Base-by-base conservation (phyloP, 2,329 filamentous ascomycete species). In the Phaeosphaeriaceae sp. region DNA sequence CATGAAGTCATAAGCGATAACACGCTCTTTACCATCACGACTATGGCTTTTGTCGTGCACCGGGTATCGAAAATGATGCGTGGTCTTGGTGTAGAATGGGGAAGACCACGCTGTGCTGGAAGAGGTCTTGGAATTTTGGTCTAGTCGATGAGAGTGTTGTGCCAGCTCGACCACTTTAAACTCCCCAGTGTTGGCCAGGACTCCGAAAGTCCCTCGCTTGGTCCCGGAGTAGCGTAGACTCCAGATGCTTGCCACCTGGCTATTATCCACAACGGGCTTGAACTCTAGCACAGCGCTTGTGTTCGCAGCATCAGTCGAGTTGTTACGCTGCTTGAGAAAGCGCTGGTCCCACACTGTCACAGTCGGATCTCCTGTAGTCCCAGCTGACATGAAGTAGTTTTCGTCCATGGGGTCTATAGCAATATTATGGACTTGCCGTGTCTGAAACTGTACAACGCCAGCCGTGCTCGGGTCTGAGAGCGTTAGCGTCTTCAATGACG, bases 331-430 rank as follows among this genome's bases (percentile, higher is more conserved):
- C 56, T 71, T 70, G 24, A 75, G 75, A 68, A 79, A 83, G 6
- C 91, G 88, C 24, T 89, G 86, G 71, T 94, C 91, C 91, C 91
- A 94, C 31, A 94, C 84, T 74, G 90, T 88, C 51, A 94, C 83
- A 7, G 88, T 87, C 0, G 91, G 89, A 50, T 91, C 88, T 57
- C 91, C 90, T 13, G 91, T 80, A 2, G 89, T 89, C 1, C 82
- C 82, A 15, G 91, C 92, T 1, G 91, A 93, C 1, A 91, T 88
- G 78, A 95, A 94, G 76, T 93, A 94, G 67, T 95, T 93, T 63
- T 89, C 87, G 67, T 96, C 90, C 21, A 88, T 82, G 59, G 91
- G 91, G 78, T 95, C 91, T 59, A 95, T 91, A 17, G 91, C 86
- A 54, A 95, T 78, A 61, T 88, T 88, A 69, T 89, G 84, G 9